Evolutionary conservation across 1,284 basidiomycete species (phyloP), one percentile per base, ranked within the genome.

Genomic region (Stereum hirsutum): DNA sequence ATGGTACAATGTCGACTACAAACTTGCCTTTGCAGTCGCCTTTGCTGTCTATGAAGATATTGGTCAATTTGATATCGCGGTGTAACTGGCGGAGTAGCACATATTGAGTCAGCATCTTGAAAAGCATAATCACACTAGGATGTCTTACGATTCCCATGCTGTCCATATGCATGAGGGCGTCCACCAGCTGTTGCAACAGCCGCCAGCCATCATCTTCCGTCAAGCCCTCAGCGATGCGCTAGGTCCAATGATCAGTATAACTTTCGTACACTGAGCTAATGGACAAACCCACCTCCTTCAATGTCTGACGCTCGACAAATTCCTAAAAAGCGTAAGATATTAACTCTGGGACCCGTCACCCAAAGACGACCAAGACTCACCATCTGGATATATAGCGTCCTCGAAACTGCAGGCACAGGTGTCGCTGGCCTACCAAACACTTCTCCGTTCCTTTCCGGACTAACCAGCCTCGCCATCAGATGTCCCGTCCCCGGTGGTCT

Each of bases 31-130:
- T 84, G 69, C 88, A 84, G 52, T 96, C 89, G 5, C 89, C 90
- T 46, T 86, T 86, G 11, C 78, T 84, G 59, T 93, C 88, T 90
- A 95, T 89, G 58, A 95, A 89, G 48, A 95, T 91, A 54, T 95
- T 95, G 0, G 86, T 88, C 12, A 90, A 67, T 58, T 95, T 96
- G 60, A 95, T 87, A 59, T 97, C 94, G 38, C 94, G 75, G 64
- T 97, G 93, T 23, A 97, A 60, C 79, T 81, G 46, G n/a, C n/a
- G n/a, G n/a, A n/a, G n/a, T n/a, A n/a, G n/a, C n/a, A n/a, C n/a
- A n/a, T 6, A n/a, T 8, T 53, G 35, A 28, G 23, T 39, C 6
- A 45, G 27, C 25, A 39, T 20, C 12, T 19, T 25, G 5, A 20
- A 32, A 14, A 41, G 48, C 27, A 19, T 26, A 23, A n/a, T 6